These are phyloP conservation scores for Plasmodium yoelii DNA, from an alignment of 169 alveolate genomes.

Conservation along the genomic window DNA sequence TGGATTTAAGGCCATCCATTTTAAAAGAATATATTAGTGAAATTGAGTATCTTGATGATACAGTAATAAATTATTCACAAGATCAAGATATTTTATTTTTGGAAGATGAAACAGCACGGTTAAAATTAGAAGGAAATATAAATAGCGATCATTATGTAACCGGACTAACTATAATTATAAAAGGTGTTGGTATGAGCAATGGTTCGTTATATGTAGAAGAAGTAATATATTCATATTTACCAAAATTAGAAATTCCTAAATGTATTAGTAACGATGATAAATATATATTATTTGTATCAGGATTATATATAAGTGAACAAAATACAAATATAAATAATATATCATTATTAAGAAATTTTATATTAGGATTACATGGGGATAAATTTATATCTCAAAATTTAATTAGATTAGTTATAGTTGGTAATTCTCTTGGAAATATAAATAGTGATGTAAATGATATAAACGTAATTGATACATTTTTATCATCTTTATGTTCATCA, in stretches of 20 bases:
- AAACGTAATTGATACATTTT: slow-evolving; percentile 25
- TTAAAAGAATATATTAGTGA: slow-evolving; percentile 77
- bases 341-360: slow-evolving; percentile 58
- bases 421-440: slow-evolving; percentile 69
- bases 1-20: slow-evolving; percentile 81
- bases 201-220: slow-evolving; percentile 73
- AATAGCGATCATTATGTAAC: slow-evolving; percentile 66
- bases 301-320: slow-evolving; percentile 41
- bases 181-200: slow-evolving; percentile 71
- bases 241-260: slow-evolving; percentile 37
- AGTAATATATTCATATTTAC: slow-evolving; percentile 58
- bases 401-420: slow-evolving; percentile 76
- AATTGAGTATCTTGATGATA: slow-evolving; percentile 14
- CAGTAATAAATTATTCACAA: slow-evolving; percentile 34
- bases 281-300: slow-evolving; percentile 72
- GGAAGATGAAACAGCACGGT: slow-evolving; percentile 74
- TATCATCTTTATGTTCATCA: slow-evolving; percentile 45
- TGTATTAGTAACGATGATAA: slow-evolving; percentile 54
- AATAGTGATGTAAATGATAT: slow-evolving; percentile 41
- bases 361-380: slow-evolving; percentile 72
- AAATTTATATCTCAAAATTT: slow-evolving; percentile 32
- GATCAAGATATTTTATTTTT: slow-evolving; percentile 58
- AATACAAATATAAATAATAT: slow-evolving; percentile 29
- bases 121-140: slow-evolving; percentile 74
- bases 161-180: slow-evolving; percentile 37